phyloP scores from a whole-genome alignment of 306 rosid species.

The Cucumis cinereus region DNA sequence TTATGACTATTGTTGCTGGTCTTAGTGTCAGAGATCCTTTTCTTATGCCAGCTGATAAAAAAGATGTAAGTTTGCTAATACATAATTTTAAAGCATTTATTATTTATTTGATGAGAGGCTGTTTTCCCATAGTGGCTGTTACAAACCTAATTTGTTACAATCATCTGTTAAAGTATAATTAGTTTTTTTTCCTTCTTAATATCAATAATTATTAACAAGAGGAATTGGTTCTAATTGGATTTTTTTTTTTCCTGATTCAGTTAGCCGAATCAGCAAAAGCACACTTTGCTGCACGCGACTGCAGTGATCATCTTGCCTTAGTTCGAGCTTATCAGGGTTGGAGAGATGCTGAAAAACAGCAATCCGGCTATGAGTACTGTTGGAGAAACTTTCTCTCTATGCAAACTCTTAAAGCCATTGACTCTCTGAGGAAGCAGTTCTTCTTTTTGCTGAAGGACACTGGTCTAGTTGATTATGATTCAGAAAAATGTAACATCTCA shows the following conservation, averaged over 20 bases:
- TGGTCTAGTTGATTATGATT: slow-evolving; percentile 46
- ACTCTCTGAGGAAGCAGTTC: slow-evolving; percentile 79
- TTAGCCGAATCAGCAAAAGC: slow-evolving; percentile 36
- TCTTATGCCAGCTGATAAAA: slow-evolving; percentile 74
- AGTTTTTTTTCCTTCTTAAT: neutral
- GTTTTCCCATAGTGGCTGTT: neutral
- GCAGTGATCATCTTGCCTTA: slow-evolving; percentile 87
- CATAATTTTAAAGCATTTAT: neutral
- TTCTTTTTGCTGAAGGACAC: slow-evolving; percentile 56
- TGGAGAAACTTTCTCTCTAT: slow-evolving; percentile 84
- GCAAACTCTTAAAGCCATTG: slow-evolving; percentile 78
- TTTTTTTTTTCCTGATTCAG: slow-evolving; percentile 18
- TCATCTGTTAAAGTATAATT: neutral
- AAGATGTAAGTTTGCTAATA: slow-evolving; percentile 52
- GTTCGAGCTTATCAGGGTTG: slow-evolving; percentile 81
- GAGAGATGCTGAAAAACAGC: slow-evolving; percentile 60
- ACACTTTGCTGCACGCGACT: slow-evolving; percentile 36
- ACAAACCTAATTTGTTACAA: slow-evolving; percentile 1
- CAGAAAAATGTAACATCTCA: slow-evolving; percentile 39
- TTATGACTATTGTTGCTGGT: slow-evolving; percentile 84
- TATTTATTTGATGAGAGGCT: neutral
- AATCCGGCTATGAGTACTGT: slow-evolving; percentile 75
- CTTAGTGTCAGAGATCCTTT: slow-evolving; percentile 96
- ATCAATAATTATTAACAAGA: neutral
- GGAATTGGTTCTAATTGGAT: slow-evolving; percentile 13